These are phyloP conservation scores for Penium margaritaceum DNA, from an alignment of 139 green algal species.

Conservation along the genomic window DNA sequence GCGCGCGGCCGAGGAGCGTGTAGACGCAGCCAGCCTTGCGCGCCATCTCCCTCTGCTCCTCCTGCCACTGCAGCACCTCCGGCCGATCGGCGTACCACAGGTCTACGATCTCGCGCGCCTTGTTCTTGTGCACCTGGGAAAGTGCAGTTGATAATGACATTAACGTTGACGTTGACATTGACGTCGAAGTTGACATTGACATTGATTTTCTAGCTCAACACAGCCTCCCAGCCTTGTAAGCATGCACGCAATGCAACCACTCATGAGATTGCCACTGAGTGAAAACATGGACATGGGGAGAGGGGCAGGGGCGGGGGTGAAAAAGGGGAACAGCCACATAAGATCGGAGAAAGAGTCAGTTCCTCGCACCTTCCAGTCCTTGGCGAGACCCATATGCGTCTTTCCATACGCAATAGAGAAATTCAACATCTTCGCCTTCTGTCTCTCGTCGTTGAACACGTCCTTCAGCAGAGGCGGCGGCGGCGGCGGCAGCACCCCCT, in stretches of 20 bases:
- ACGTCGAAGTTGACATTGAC: no score
- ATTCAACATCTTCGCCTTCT: constrained; percentile 93
- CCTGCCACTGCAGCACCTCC: constrained; percentile 68
- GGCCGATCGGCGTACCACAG: constrained; percentile 70
- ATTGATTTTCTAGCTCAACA: no score
- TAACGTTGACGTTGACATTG: no score
- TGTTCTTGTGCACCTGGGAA: no score
- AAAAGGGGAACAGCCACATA: no score
- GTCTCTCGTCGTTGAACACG: constrained; percentile 59
- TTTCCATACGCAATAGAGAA: constrained; percentile 98
- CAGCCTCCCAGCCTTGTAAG: no score
- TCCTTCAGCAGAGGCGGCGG: constrained; percentile 48
- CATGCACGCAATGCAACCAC: no score
- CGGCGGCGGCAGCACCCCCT: not conserved
- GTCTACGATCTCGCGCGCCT: constrained; percentile 81
- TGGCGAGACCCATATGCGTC: constrained; percentile 84
- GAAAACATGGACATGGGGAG: no score
- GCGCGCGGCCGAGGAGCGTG: constrained; percentile 76
- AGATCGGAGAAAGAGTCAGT: no score
- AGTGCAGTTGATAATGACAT: no score
- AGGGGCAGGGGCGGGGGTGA: no score
- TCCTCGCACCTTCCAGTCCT: constrained; percentile 75
- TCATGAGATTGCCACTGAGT: no score
- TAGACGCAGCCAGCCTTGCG: constrained; percentile 10
- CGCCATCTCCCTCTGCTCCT: constrained; percentile 54